Base-by-base conservation (phyloP, 306 rosid genomes). In the Betula pendula region DNA sequence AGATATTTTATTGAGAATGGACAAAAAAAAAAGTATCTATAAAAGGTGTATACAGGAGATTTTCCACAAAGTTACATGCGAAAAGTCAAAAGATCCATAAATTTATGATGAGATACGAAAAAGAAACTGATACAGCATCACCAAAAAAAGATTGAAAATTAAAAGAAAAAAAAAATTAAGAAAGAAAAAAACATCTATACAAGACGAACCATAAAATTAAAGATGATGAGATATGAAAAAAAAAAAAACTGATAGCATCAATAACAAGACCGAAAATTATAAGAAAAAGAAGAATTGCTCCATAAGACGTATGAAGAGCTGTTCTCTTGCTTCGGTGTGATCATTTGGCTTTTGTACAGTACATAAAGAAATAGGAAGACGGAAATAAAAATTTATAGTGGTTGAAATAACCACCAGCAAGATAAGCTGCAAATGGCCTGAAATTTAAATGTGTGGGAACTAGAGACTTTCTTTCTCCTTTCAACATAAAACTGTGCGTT, bases 221-320 rank as follows among this genome's bases (percentile, higher is more conserved):
- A 60, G 42, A 60, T 25, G n/a, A 27, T 15, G 13, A 29, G 38
- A 29, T 60, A 29, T 31, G 33, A 29, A 29, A 2, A 1, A 31
- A 59, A 59, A 59, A 59, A 11, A 60, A 60, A 29, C 19, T 60
- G 42, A 60, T n/a, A 52, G 38, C 42, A 60, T 60, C 40, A 60
- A 29, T 15, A 60, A 6, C 60, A 27, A 60, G 42, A 31, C 2
- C 6, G 38, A 31, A 60, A 60, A 31, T 60, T 29, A 14, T 14
- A 60, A 24, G 22, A 10, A 17, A 4, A 58, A 27, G 15, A 29
- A 29, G 2, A 29, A 1, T 29, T 1, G 66, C 16, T 50, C n/a
- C 1, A 17, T 17, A 50, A 50, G 55, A 17, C 8, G 25, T n/a
- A 52, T 52, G 20, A 16, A 19, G 53, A 19, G 42, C 42, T 19